Conservation (phyloP, 139 green algal genomes). For the Eudorina sp. region DNA sequence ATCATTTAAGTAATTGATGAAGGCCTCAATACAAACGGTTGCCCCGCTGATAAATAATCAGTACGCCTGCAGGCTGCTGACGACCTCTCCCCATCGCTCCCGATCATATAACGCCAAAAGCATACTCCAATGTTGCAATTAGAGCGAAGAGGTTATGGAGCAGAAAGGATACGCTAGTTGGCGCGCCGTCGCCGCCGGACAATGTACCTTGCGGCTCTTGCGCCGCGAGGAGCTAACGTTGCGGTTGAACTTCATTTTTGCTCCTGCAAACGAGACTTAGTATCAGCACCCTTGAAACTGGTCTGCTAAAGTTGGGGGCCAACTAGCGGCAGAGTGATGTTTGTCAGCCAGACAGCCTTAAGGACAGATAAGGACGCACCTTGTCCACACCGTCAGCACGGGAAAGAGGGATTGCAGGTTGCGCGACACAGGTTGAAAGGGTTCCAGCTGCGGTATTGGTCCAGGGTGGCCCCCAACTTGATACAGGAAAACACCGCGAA, state of each 20-base stretch:
- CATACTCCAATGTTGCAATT: background rate
- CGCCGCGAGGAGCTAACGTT: slow-evolving; percentile 87
- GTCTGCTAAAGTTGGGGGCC: too few relatives aligned
- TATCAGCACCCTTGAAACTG: too few relatives aligned
- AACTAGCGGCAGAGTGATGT: too few relatives aligned
- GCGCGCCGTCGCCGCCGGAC: slow-evolving; percentile 36
- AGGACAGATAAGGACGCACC: slow-evolving; percentile 22
- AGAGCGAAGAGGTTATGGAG: background rate
- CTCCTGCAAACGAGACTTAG: slow-evolving; percentile 15
- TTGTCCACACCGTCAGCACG: slow-evolving; percentile 44
- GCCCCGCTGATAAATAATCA: too few relatives aligned
- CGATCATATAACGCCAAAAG: slow-evolving; percentile 5
- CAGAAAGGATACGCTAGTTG: background rate
- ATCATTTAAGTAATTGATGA: too few relatives aligned
- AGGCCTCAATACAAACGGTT: too few relatives aligned
- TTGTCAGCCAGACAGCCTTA: too few relatives aligned
- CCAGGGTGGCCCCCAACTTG: too few relatives aligned
- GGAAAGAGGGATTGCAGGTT: slow-evolving; percentile 12
- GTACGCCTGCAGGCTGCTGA: too few relatives aligned
- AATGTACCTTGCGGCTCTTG: slow-evolving; percentile 95
- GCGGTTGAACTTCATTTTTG: slow-evolving; percentile 86
- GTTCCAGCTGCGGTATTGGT: background rate
- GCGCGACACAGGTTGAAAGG: background rate
- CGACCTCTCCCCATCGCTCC: background rate
- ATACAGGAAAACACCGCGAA: too few relatives aligned